These are phyloP conservation scores for Echium plantagineum DNA, from an alignment of 257 asterid species.

Conservation along the genomic window DNA sequence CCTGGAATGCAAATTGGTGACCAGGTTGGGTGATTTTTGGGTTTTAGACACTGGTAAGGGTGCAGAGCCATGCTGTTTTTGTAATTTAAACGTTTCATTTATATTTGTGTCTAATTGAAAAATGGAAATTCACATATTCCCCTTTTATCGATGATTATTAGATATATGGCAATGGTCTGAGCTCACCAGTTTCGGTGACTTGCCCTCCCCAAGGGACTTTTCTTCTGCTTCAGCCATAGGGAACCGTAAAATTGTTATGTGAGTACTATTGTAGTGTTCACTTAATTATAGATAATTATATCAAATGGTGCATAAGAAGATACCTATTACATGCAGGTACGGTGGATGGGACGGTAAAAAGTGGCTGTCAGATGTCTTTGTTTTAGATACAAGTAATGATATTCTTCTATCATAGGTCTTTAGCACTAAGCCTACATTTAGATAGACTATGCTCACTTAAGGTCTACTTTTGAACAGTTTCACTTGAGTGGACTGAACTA, in stretches of 20 bases:
- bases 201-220: slow-evolving; percentile 94
- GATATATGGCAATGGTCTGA: slow-evolving; percentile 99
- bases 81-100: slow-evolving; percentile 1
- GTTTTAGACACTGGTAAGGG: slow-evolving; percentile 93
- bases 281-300: slow-evolving; percentile 2
- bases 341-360: slow-evolving; percentile 99
- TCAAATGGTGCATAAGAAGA: slow-evolving; percentile 12
- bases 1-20: slow-evolving; percentile 9
- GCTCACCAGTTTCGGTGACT: slow-evolving; percentile 92
- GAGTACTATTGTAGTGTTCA: slow-evolving; percentile 17
- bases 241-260: slow-evolving; percentile 87
- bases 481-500: slow-evolving; percentile 93
- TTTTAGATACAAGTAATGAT: slow-evolving; percentile 76
- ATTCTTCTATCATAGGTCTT: not conserved
- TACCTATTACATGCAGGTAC: slow-evolving; percentile 45
- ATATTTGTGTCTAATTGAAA: not conserved
- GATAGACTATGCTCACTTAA: slow-evolving; percentile 5
- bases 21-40: slow-evolving; percentile 98
- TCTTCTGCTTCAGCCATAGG: slow-evolving; percentile 95
- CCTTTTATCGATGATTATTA: slow-evolving; percentile 14
- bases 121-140: slow-evolving; percentile 12
- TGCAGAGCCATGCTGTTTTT: slow-evolving; percentile 6
- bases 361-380: slow-evolving; percentile 92
- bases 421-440: slow-evolving; percentile 1
- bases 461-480: slow-evolving; percentile 42